A percentile compares a stretch with the other conserved stretches of the same genome.
Conservation (phyloP, 176 grass and related monocot species). For the Puccinellia tenuiflora region DNA sequence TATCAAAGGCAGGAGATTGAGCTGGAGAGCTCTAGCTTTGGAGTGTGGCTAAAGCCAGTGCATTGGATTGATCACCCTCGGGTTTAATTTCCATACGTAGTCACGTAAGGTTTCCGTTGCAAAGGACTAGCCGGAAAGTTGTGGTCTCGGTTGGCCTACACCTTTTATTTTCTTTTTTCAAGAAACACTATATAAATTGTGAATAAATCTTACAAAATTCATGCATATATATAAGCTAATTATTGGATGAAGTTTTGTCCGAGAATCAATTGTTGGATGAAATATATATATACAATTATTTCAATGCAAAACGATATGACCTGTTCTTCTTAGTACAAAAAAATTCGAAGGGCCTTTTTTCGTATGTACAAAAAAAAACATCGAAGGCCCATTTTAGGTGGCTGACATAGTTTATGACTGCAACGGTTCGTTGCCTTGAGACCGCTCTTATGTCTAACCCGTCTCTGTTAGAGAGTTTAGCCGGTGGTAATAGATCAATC, state of each 20-base stretch:
- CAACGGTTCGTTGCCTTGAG: too few species aligned
- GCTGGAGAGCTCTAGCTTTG: slow-evolving; percentile 3
- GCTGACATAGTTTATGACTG: background rate
- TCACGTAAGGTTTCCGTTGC: background rate
- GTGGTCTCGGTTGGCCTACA: background rate
- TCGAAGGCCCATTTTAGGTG: background rate
- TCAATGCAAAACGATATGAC: background rate
- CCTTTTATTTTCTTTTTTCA: background rate
- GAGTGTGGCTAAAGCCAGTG: background rate
- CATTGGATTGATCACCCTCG: background rate
- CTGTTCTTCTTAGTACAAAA: background rate
- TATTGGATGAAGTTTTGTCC: too few species aligned
- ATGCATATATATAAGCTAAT: background rate
- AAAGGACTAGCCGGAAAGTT: background rate
- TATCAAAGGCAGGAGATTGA: background rate
- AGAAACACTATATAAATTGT: background rate
- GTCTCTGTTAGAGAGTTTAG: background rate
- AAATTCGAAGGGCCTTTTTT: background rate
- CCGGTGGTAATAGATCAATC: background rate
- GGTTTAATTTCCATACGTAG: background rate
- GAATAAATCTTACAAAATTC: background rate
- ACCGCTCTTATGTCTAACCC: background rate
- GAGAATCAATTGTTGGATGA: background rate
- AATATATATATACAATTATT: background rate
- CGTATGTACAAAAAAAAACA: background rate